Percentiles rank a stretch among this genome's conserved stretches.
Conservation (phyloP, 2,329 filamentous ascomycete genomes). For the Elsinoe perseae region DNA sequence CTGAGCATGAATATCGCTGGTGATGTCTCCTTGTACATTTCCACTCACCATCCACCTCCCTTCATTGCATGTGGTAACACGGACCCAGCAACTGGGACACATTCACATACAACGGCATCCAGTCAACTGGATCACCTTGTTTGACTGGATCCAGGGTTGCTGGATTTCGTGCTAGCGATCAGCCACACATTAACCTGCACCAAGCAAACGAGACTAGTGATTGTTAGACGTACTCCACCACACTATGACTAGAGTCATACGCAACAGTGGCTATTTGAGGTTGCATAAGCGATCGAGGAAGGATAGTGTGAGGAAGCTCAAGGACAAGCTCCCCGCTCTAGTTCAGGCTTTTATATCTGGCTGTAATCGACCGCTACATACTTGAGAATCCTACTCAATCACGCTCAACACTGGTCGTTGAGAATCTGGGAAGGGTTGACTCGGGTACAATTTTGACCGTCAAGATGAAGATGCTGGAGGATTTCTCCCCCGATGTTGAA, state of each 20-base stretch:
- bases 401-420: not conserved
- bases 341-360: conserved; percentile 11
- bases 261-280: conserved; percentile 5
- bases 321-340: conserved; percentile 11
- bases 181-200: not conserved
- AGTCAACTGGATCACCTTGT: not conserved
- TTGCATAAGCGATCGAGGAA: conserved; percentile 6
- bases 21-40: not conserved
- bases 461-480: not conserved
- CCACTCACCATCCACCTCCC: not conserved
- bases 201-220: not conserved
- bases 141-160: not conserved
- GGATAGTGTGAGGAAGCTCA: conserved; percentile 11
- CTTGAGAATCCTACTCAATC: not conserved
- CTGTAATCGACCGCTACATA: conserved; percentile 7
- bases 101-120: not conserved
- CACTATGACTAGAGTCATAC: conserved; percentile 10
- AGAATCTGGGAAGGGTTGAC: not conserved
- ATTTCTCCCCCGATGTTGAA: too few species aligned
- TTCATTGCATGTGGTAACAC: not conserved
- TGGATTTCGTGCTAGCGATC: not conserved
- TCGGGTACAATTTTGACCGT: not conserved
- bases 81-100: not conserved
- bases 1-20: not conserved
- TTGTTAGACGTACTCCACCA: not conserved